Conservation (phyloP, 768 basidiomycete species). For the Mycena belliarum region DNA sequence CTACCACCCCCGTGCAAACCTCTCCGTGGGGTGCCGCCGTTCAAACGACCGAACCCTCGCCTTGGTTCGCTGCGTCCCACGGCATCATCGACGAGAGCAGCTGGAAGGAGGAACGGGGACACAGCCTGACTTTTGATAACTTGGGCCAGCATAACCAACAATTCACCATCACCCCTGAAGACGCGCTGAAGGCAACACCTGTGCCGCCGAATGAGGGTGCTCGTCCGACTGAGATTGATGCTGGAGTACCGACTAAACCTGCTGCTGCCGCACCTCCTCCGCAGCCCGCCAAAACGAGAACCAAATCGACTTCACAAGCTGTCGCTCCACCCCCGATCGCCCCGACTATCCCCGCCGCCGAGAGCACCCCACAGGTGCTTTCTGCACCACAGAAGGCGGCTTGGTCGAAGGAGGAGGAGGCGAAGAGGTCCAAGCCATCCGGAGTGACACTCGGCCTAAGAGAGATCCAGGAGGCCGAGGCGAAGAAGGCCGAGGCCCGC, state of each 20-base stretch:
- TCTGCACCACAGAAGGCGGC: conserved; percentile 49
- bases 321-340: conserved; percentile 17
- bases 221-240: conserved; percentile 15
- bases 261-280: conserved; percentile 22
- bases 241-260: conserved; percentile 16
- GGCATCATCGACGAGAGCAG: conserved; percentile 41
- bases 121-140: conserved; percentile 58
- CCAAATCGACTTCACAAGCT: conserved; percentile 19
- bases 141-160: conserved; percentile 61
- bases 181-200: conserved; percentile 9
- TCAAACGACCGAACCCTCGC: conserved; percentile 45
- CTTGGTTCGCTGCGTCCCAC: conserved; percentile 56
- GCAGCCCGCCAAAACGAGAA: conserved; percentile 23
- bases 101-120: conserved; percentile 45
- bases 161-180: conserved; percentile 22
- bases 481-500: conserved; percentile 73
- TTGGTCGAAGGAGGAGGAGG: conserved; percentile 73
- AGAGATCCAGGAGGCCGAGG: conserved; percentile 95
- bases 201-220: conserved; percentile 1
- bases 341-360: conserved; percentile 19
- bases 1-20: conserved; percentile 27
- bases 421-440: conserved; percentile 51
- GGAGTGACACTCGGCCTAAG: conserved; percentile 67
- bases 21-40: conserved; percentile 40
- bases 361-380: conserved; percentile 26